Conservation (phyloP, 164 flowering plant genomes). For the Macadamia tetraphylla region DNA sequence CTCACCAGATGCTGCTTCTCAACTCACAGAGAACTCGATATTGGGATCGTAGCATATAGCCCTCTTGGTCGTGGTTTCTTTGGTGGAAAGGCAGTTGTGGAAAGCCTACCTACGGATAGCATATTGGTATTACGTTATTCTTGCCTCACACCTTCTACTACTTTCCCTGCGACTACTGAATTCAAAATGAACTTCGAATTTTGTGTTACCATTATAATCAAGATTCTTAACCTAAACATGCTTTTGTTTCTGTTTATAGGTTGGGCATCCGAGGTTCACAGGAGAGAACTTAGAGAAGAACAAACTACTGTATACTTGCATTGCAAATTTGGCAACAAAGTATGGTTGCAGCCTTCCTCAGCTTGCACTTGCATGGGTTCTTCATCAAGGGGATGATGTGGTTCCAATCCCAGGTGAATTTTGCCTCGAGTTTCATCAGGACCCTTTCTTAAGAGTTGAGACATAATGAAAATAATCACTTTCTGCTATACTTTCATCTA, state of each 20-base stretch:
- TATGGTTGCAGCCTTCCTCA: slow-evolving; percentile 36
- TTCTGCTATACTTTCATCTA: too few species aligned
- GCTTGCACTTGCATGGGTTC: slow-evolving; percentile 48
- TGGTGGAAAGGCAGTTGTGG: slow-evolving; percentile 17
- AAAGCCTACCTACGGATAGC: slow-evolving; percentile 11
- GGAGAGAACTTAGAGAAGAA: slow-evolving; percentile 43
- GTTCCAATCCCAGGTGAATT: slow-evolving; percentile 45
- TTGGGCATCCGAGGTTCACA: slow-evolving; percentile 33
- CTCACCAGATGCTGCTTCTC: too few species aligned
- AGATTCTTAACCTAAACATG: too few species aligned
- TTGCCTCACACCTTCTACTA: too few species aligned
- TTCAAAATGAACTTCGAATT: too few species aligned
- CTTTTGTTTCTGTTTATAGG: slow-evolving; percentile 4
- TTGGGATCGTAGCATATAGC: slow-evolving; percentile 19
- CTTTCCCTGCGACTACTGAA: too few species aligned
- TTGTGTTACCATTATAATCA: too few species aligned
- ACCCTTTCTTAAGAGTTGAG: too few species aligned
- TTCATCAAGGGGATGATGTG: slow-evolving; percentile 46
- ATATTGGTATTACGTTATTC: not conserved
- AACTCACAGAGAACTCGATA: slow-evolving; percentile 15
- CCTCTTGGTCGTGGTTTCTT: slow-evolving; percentile 20
- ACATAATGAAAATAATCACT: too few species aligned
- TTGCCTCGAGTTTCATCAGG: too few species aligned
- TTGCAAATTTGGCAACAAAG: slow-evolving; percentile 32
- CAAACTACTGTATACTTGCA: slow-evolving; percentile 26